phyloP scores from a whole-genome alignment of 768 basidiomycete genomes.

The Boletus huronensis region DNA sequence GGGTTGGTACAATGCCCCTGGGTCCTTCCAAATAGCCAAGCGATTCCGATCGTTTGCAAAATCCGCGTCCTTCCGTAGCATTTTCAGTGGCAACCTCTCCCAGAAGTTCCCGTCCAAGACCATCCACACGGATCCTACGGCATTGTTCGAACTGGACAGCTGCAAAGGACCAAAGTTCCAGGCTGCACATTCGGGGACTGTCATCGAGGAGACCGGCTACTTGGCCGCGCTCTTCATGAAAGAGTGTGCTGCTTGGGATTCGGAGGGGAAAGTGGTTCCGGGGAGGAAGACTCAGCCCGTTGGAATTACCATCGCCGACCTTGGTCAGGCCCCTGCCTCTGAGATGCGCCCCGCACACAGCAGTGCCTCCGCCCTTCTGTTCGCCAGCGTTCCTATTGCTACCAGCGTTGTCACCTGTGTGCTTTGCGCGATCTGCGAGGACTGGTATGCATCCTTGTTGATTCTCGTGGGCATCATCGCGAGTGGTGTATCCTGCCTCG shows the following conservation, averaged over 20 bases:
- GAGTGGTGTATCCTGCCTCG: conserved; percentile 27
- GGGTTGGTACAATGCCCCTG: conserved; percentile 36
- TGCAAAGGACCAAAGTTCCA: conserved; percentile 60
- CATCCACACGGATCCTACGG: conserved; percentile 17
- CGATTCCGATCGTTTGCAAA: conserved; percentile 18
- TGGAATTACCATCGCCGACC: conserved; percentile 7
- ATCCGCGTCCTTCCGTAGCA: no score
- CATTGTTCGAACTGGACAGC: conserved; percentile 14
- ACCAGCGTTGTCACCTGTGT: conserved; percentile 20
- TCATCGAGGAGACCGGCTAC: conserved; percentile 41
- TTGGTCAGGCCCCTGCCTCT: conserved; percentile 2
- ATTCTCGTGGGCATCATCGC: conserved; percentile 30
- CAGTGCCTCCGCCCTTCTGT: neutral
- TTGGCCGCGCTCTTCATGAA: conserved; percentile 50
- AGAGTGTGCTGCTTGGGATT: conserved; percentile 9
- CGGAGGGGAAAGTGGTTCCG: conserved; percentile 5
- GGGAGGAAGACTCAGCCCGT: conserved; percentile 12
- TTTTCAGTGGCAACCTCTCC: neutral
- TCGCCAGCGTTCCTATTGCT: conserved; percentile 20
- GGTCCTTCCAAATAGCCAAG: conserved; percentile 27
- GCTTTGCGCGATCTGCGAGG: conserved; percentile 16
- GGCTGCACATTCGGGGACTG: conserved; percentile 62
- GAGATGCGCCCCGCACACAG: conserved; percentile 6
- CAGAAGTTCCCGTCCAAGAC: conserved; percentile 10
- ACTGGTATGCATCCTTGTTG: conserved; percentile 28